These are phyloP conservation scores for Xylaria castorea DNA, from an alignment of 495 filamentous ascomycete species.

Conservation along the genomic window DNA sequence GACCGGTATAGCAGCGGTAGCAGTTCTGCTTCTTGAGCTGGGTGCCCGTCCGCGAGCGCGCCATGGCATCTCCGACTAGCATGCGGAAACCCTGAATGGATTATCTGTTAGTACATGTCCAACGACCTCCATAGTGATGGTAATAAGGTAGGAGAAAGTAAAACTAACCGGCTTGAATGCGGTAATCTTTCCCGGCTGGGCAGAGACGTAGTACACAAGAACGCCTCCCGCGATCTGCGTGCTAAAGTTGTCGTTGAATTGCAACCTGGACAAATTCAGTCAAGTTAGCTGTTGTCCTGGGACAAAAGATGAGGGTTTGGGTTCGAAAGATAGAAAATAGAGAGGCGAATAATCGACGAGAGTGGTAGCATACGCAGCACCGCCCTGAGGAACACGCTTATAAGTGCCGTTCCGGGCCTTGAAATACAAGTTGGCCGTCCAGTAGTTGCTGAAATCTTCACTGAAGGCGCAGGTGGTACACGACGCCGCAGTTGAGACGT, in stretches of 20 bases:
- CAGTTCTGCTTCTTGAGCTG: conserved; percentile 53
- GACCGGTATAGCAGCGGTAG: conserved; percentile 58
- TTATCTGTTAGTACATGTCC: background rate
- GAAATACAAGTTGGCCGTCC: conserved; percentile 61
- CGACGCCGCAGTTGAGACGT: conserved; percentile 44
- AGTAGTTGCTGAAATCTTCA: conserved; percentile 59
- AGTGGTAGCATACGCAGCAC: conserved; percentile 40
- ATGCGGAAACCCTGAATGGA: conserved; percentile 57
- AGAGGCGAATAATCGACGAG: background rate
- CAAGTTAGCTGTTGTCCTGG: background rate
- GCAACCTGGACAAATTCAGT: conserved; percentile 30
- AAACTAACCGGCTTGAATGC: conserved; percentile 58
- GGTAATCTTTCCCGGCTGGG: conserved; percentile 57
- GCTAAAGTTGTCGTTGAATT: conserved; percentile 57
- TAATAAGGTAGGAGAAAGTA: background rate
- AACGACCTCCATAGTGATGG: background rate
- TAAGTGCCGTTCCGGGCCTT: conserved; percentile 57
- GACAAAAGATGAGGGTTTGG: background rate
- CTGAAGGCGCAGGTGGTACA: conserved; percentile 54
- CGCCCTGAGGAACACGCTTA: conserved; percentile 57
- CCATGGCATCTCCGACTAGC: conserved; percentile 56
- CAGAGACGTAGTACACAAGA: conserved; percentile 61
- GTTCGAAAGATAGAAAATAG: background rate
- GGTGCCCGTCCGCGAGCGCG: conserved; percentile 46
- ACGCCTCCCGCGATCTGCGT: conserved; percentile 57